Evolutionary conservation across 73 alveolate species (phyloP), one percentile per base, ranked within the genome.

Genomic region (Paramecium pentaurelia): DNA sequence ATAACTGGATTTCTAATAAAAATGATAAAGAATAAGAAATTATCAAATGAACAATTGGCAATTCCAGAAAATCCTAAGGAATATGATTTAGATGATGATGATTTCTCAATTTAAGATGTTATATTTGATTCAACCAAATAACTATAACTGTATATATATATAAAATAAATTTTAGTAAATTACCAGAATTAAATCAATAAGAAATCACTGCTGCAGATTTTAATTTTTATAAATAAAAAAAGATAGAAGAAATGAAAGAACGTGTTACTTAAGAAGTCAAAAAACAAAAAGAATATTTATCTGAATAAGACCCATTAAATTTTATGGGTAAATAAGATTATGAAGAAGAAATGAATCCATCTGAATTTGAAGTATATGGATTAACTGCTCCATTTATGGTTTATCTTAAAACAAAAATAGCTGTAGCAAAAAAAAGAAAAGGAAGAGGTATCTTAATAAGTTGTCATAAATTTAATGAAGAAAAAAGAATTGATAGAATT

Each of bases 401-500:
- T 20, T 94, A 94, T 44, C 45, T 95, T 2, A 86, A 60, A 20
- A 93, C 86, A 12, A 89, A 92, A 71, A 95, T 96, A 12, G 64
- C 70, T 12, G 73, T 95, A 49, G 60, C 94, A 4, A 96, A 88
- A 86, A 93, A 92, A 93, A 88, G 91, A 85, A 96, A 96, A 71
- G 98, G 98, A 20, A 94, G 99, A 93, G 99, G 99, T 10, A 60
- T 96, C 44, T 86, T 96, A 22, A 64, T 96, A 18, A 88, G 97
- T 40, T 94, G 93, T 77, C 95, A 93, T 87, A 96, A 96, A 28
- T 95, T 86, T 64, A 96, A 96, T 77, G 95, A 96, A 75, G 97
- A 94, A 30, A 86, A 77, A 34, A 92, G 99, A 92, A 93, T 95
- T 12, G 98, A 98, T 16, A 88, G 94, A 77, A 80, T 96, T 5